Percentiles rank a stretch among this genome's conserved stretches.
Evolutionary conservation across 352 stramenopile genomes (phyloP).

Genomic region (Pythium utonaiense): DNA sequence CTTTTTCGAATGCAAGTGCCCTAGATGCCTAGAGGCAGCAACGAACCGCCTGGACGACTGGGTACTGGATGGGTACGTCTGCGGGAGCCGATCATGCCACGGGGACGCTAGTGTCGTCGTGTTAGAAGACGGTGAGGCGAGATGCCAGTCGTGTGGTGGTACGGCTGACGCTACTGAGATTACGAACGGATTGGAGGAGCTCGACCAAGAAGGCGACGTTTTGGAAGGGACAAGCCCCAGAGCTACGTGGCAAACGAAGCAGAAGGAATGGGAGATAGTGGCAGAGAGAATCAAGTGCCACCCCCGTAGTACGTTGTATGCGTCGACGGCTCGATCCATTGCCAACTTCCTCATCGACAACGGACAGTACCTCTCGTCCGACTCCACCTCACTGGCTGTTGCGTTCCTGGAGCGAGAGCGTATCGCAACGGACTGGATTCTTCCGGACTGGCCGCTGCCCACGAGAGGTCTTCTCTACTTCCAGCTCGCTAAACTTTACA

Average conservation of each 20-base stretch:
- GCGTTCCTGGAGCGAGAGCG: slow-evolving; percentile 12
- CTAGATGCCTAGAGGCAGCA: slow-evolving; percentile 6
- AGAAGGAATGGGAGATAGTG: slow-evolving; percentile 7
- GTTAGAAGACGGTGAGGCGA: background rate
- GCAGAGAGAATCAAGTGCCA: slow-evolving; percentile 5
- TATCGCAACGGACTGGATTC: slow-evolving; percentile 8
- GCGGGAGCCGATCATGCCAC: slow-evolving; percentile 1
- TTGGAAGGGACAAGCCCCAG: background rate
- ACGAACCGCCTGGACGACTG: slow-evolving; percentile 4
- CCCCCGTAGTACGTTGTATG: slow-evolving; percentile 11
- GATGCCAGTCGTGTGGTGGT: slow-evolving; percentile 5
- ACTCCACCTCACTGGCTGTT: background rate
- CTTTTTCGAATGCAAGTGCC: slow-evolving; percentile 65
- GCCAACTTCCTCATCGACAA: slow-evolving; percentile 29
- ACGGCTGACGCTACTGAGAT: background rate
- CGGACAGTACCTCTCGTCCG: background rate
- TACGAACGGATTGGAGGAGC: background rate
- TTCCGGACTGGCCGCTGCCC: slow-evolving; percentile 13
- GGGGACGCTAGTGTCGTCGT: slow-evolving; percentile 2
- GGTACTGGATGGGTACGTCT: slow-evolving; percentile 18
- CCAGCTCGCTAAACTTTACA: slow-evolving; percentile 17
- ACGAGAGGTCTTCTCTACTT: slow-evolving; percentile 17
- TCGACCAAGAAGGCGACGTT: background rate
- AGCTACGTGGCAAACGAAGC: background rate
- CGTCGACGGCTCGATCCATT: slow-evolving; percentile 1